phyloP scores from a whole-genome alignment of 176 grass and related monocot species.

The Triticum dicoccoides region DNA sequence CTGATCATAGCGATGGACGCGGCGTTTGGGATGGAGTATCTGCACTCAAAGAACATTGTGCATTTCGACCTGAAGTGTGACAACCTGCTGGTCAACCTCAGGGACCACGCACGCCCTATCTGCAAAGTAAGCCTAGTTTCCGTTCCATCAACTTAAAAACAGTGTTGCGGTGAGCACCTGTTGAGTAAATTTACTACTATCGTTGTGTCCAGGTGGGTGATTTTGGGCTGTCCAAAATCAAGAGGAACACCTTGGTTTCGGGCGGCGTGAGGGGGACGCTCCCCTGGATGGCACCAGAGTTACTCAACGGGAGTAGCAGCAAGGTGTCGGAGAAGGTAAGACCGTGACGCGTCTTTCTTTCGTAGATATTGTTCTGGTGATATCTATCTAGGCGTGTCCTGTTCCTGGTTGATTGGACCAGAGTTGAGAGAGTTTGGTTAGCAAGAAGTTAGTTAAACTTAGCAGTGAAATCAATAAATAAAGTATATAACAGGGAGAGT shows the following conservation, averaged over 20 bases:
- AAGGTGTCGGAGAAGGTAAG: conserved; percentile 67
- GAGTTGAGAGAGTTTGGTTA: neutral
- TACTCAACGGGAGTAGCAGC: conserved; percentile 62
- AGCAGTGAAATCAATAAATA: too few species aligned
- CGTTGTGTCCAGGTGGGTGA: conserved; percentile 67
- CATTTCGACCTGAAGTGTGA: conserved; percentile 93
- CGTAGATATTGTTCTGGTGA: too few species aligned
- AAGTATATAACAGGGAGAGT: too few species aligned
- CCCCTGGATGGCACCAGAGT: neutral
- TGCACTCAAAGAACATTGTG: conserved; percentile 77
- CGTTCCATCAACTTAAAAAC: neutral
- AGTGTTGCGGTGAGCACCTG: neutral
- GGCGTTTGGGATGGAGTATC: conserved; percentile 83
- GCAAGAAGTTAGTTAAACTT: neutral
- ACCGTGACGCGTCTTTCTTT: too few species aligned
- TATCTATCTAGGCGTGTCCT: too few species aligned
- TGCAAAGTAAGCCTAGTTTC: conserved; percentile 54
- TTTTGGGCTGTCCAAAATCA: conserved; percentile 31
- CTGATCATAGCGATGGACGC: conserved; percentile 79
- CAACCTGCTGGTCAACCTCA: conserved; percentile 87
- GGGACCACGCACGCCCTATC: conserved; percentile 66
- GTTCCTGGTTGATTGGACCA: neutral
- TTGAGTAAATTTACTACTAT: neutral
- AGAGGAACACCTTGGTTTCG: conserved; percentile 93
- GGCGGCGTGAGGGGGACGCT: conserved; percentile 60